Percentiles rank a stretch among this genome's conserved stretches.
Conservation (phyloP, 495 filamentous ascomycete genomes). For the Clavariopsis aquatica region DNA sequence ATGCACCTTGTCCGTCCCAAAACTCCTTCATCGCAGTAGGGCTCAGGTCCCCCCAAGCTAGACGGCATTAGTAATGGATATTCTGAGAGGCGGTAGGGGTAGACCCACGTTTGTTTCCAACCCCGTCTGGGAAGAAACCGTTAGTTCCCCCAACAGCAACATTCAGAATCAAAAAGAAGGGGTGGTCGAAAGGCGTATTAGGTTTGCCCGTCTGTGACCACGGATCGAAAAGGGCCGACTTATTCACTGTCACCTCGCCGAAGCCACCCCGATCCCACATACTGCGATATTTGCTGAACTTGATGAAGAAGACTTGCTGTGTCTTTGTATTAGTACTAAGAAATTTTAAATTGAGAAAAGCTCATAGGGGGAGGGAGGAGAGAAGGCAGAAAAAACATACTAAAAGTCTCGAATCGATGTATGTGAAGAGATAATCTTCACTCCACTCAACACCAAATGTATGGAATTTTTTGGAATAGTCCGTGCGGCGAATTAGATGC, state of each 20-base stretch:
- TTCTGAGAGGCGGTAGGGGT: background rate
- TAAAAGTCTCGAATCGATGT: conserved; percentile 38
- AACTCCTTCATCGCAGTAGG: conserved; percentile 32
- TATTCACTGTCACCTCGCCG: conserved; percentile 26
- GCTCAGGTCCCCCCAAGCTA: conserved; percentile 35
- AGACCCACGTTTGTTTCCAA: conserved; percentile 30
- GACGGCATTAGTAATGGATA: background rate
- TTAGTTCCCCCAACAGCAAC: conserved; percentile 38
- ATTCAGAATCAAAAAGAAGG: conserved; percentile 39
- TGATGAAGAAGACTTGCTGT: conserved; percentile 39
- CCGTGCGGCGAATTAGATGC: conserved; percentile 27
- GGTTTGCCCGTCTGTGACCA: conserved; percentile 32
- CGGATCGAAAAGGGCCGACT: conserved; percentile 31
- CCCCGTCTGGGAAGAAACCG: conserved; percentile 35
- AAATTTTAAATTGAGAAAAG: background rate
- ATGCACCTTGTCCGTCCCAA: conserved; percentile 29
- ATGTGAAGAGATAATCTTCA: conserved; percentile 40
- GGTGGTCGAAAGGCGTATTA: conserved; percentile 37
- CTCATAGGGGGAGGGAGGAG: background rate
- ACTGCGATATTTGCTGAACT: conserved; percentile 31
- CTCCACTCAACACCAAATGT: conserved; percentile 40
- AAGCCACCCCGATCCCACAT: conserved; percentile 38
- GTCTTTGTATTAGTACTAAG: conserved; percentile 5
- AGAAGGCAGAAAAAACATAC: no score
- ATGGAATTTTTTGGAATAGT: conserved; percentile 38